Percentiles rank a stretch among this genome's conserved stretches.
Evolutionary conservation across 805 yeast species (phyloP).

Genomic region (Wickerhamomyces rabaulensis): DNA sequence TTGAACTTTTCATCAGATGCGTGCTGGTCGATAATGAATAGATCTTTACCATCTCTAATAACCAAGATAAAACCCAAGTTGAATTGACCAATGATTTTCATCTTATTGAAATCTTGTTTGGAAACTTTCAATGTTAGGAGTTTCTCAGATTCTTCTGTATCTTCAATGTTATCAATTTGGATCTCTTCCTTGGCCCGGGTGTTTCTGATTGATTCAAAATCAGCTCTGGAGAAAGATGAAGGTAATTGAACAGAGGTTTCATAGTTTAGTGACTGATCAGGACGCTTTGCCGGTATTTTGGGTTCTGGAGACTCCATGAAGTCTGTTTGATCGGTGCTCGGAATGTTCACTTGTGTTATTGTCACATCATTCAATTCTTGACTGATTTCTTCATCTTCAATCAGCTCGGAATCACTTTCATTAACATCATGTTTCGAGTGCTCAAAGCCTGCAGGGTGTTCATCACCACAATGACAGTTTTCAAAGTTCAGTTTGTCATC

Average conservation of each 20-base stretch:
- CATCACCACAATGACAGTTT: slow-evolving; percentile 5
- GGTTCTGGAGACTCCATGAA: not conserved
- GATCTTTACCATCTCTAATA: slow-evolving; percentile 43
- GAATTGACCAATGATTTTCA: slow-evolving; percentile 89
- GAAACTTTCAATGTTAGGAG: slow-evolving; percentile 54
- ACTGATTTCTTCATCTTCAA: slow-evolving; percentile 2
- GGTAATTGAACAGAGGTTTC: slow-evolving; percentile 8
- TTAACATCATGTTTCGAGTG: slow-evolving; percentile 1
- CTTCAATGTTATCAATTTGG: slow-evolving; percentile 35
- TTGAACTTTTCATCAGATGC: slow-evolving; percentile 96
- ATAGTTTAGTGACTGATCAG: slow-evolving; percentile 4
- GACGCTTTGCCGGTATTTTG: not conserved
- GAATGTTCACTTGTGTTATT: not conserved
- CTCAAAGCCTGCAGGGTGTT: not conserved
- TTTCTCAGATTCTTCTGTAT: slow-evolving; percentile 49
- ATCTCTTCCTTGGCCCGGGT: slow-evolving; percentile 1
- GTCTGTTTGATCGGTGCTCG: slow-evolving; percentile 2
- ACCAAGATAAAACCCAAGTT: slow-evolving; percentile 92
- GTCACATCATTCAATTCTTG: not conserved
- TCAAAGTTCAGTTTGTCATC: slow-evolving; percentile 18
- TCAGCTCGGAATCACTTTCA: not conserved
- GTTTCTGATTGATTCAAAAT: not conserved
- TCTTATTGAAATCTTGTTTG: slow-evolving; percentile 65
- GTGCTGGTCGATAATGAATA: slow-evolving; percentile 93
- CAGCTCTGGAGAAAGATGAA: not conserved